These are phyloP conservation scores for Solanum ahanhuiri DNA, from an alignment of 257 asterid genomes.

Conservation along the genomic window DNA sequence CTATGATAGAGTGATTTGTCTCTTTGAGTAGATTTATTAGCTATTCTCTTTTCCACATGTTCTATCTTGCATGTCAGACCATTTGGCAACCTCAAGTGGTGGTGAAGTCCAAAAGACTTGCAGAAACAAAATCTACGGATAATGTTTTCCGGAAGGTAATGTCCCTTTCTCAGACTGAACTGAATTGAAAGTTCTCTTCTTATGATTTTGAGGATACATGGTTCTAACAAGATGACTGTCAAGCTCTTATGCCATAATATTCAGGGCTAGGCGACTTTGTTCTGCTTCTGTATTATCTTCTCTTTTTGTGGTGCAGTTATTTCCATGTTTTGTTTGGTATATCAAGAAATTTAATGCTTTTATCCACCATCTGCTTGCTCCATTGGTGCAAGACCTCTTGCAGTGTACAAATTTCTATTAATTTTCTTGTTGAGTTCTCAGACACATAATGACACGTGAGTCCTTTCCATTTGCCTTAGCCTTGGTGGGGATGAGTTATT, in stretches of 20 bases:
- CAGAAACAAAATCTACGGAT: neutral
- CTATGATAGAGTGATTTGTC: neutral
- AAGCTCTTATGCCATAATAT: neutral
- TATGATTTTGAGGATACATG: neutral
- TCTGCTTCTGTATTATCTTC: neutral
- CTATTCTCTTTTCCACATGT: neutral
- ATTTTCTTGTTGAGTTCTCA: neutral
- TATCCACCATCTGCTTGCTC: neutral
- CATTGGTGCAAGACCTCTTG: neutral
- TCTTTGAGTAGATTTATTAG: neutral
- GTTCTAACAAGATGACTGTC: neutral
- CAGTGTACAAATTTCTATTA: neutral
- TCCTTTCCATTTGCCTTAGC: neutral
- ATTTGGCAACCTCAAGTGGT: neutral
- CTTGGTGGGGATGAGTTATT: neutral
- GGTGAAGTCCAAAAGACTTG: neutral
- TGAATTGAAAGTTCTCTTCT: neutral
- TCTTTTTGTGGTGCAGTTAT: neutral
- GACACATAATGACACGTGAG: neutral
- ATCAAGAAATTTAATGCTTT: neutral
- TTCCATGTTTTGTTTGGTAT: neutral
- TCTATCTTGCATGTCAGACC: neutral
- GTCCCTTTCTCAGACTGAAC: neutral
- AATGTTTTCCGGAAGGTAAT: neutral
- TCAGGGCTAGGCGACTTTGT: neutral